These are phyloP conservation scores for Verticillium tricorpus DNA, from an alignment of 2,329 filamentous ascomycete genomes.

Conservation along the genomic window DNA sequence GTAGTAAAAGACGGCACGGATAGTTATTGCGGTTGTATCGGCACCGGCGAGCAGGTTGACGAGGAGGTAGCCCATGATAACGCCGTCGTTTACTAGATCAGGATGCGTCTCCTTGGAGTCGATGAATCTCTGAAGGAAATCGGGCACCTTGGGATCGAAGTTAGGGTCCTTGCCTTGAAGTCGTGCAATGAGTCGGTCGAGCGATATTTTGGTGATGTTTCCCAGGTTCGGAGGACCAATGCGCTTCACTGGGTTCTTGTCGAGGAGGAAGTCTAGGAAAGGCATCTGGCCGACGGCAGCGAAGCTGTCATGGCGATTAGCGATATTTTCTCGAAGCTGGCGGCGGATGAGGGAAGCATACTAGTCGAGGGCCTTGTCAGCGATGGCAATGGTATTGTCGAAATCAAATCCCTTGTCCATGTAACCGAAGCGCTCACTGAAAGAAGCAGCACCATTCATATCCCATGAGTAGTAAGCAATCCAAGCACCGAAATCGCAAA, in stretches of 20 bases:
- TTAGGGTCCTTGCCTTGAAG: slow-evolving; percentile 1
- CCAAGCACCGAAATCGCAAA: slow-evolving; percentile 16
- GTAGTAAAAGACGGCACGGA: slow-evolving; percentile 31
- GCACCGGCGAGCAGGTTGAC: slow-evolving; percentile 29
- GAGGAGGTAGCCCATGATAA: slow-evolving; percentile 26
- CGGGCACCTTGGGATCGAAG: slow-evolving; percentile 5
- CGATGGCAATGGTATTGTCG: slow-evolving; percentile 8
- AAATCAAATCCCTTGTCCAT: slow-evolving; percentile 23
- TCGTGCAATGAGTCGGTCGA: slow-evolving; percentile 3
- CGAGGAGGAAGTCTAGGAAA: slow-evolving; percentile 19
- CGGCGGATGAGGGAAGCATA: slow-evolving; percentile 18
- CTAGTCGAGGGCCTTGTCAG: slow-evolving; percentile 23
- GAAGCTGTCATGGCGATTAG: slow-evolving; percentile 17
- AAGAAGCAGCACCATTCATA: slow-evolving; percentile 33
- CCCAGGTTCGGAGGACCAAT: slow-evolving; percentile 16
- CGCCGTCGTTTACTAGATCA: slow-evolving; percentile 27
- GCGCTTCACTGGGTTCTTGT: slow-evolving; percentile 22
- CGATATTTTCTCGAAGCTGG: too few species aligned
- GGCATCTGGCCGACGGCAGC: slow-evolving; percentile 20
- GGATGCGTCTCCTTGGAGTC: slow-evolving; percentile 26
- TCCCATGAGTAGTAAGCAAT: slow-evolving; percentile 30
- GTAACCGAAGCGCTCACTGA: slow-evolving; percentile 36
- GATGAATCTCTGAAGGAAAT: slow-evolving; percentile 30
- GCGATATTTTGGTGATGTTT: slow-evolving; percentile 7
- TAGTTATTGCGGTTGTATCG: slow-evolving; percentile 29